Evolutionary conservation across 1,284 basidiomycete species (phyloP), one percentile per base, ranked within the genome.

Genomic region (Caloboletus inedulis): DNA sequence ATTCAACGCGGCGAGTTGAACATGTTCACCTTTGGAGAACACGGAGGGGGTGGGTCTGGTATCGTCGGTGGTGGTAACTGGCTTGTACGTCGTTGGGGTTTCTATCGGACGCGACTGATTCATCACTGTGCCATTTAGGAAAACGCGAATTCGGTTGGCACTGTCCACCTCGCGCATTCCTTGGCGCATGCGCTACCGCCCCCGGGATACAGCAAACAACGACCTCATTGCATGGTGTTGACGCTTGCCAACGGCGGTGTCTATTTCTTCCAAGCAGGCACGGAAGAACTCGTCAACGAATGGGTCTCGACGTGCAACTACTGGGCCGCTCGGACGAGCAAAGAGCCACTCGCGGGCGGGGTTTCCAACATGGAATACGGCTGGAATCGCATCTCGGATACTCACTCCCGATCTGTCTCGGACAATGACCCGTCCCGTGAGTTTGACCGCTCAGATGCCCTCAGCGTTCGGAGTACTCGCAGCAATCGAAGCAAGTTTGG

Each of bases 341-440:
- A 95, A 62, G 94, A 97, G 64, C 96, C 96, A 0, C 79, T 99
- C 3, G 80, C 89, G 3, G 96, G 95, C 3, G 96, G 95, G 29
- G 94, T 98, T 2, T 94, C 92, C 43, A 99, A 99, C 72, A 96
- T 98, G 89, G 97, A 99, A 69, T 98, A 99, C 65, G 96, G 96
- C 10, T 99, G 96, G 96, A 95, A 87, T 66, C 83, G 90, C 35
- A 79, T 89, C 12, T 62, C 75, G 14, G 85, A 89, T 49, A 62
- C 76, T 31, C 82, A 81, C 51, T 72, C 70, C 1, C 78, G 78
- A 10, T 80, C 84, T n/a, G 69, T 74, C 25, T 83, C 85, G 18
- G 82, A 87, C 51, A 75, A 76, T 46, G 82, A 81, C 52, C 66
- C 76, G 14, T 46, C 72, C n/a, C 74, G 74, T 34, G 79, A 82